Conservation (phyloP, 352 stramenopile genomes). For the Phytopythium mirpurense region DNA sequence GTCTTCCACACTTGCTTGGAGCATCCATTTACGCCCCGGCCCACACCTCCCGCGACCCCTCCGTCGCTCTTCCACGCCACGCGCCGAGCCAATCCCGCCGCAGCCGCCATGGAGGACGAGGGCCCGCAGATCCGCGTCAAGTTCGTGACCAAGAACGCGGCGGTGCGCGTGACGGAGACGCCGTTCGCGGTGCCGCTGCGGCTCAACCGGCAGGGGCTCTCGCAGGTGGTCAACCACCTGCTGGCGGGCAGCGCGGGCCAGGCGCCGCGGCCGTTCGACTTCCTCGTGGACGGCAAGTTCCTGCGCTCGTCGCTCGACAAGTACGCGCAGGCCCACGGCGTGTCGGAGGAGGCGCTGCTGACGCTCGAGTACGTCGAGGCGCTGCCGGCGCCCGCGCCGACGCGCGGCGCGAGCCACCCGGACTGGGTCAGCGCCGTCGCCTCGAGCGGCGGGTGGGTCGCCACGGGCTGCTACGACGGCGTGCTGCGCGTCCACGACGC, state of each 20-base stretch:
- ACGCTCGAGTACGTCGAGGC: slow-evolving; percentile 89
- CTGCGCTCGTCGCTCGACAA: slow-evolving; percentile 74
- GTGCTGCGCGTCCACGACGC: slow-evolving; percentile 75
- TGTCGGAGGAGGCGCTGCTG: slow-evolving; percentile 79
- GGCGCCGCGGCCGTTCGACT: slow-evolving; percentile 76
- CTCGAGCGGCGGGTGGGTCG: slow-evolving; percentile 38
- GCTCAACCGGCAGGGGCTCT: slow-evolving; percentile 76
- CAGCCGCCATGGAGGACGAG: slow-evolving; percentile 29
- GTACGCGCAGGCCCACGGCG: slow-evolving; percentile 53
- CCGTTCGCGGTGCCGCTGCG: slow-evolving; percentile 83
- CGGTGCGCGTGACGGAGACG: slow-evolving; percentile 87
- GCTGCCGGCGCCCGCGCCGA: slow-evolving; percentile 62
- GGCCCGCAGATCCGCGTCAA: slow-evolving; percentile 75
- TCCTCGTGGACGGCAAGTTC: slow-evolving; percentile 73
- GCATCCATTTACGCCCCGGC: no score
- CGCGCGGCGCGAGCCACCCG: slow-evolving; percentile 60
- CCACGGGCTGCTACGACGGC: slow-evolving; percentile 85
- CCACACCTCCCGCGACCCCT: no score
- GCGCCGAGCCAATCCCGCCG: background rate
- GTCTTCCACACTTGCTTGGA: no score
- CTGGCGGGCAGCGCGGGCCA: slow-evolving; percentile 44
- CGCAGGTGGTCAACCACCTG: slow-evolving; percentile 88
- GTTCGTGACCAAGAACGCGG: slow-evolving; percentile 86
- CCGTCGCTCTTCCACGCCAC: no score
- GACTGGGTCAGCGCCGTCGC: slow-evolving; percentile 86